Evolutionary conservation across 2,329 filamentous ascomycete genomes (phyloP).

Genomic region (Microthyrium microscopicum): DNA sequence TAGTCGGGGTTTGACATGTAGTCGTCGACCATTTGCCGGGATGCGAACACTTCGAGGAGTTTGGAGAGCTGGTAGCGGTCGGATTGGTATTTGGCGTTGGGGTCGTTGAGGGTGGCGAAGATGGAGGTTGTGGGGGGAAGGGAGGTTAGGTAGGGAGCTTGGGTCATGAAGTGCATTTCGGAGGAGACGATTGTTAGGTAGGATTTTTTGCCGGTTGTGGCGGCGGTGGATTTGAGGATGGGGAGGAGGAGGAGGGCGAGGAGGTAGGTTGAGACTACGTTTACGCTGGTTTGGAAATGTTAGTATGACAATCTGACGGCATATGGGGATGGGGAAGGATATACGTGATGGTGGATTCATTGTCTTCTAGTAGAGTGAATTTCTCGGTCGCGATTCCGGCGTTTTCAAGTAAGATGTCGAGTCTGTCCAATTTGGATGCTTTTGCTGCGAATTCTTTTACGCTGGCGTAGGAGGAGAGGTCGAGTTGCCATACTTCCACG

Average conservation of each 20-base stretch:
- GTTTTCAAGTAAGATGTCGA: conserved; percentile 24
- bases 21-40: conserved; percentile 10
- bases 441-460: conserved; percentile 20
- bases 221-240: conserved; percentile 6
- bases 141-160: too few species aligned
- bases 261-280: conserved; percentile 8
- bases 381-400: conserved; percentile 14
- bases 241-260: conserved; percentile 7
- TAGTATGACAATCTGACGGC: too few species aligned
- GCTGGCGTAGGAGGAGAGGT: conserved; percentile 23
- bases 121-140: too few species aligned
- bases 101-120: conserved; percentile 12
- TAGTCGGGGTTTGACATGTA: conserved; percentile 2
- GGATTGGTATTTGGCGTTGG: conserved; percentile 5
- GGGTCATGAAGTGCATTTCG: conserved; percentile 9
- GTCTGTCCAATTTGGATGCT: conserved; percentile 15
- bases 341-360: conserved; percentile 5
- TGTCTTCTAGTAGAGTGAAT: conserved; percentile 4
- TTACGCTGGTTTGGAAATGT: too few species aligned
- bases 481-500: conserved; percentile 30
- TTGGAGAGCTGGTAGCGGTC: conserved; percentile 14
- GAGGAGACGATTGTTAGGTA: conserved; percentile 10
- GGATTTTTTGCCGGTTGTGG: background rate
- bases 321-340: too few species aligned
- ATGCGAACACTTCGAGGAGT: conserved; percentile 13